Base-by-base conservation (phyloP, 768 basidiomycete genomes). In the Suillus americanus region DNA sequence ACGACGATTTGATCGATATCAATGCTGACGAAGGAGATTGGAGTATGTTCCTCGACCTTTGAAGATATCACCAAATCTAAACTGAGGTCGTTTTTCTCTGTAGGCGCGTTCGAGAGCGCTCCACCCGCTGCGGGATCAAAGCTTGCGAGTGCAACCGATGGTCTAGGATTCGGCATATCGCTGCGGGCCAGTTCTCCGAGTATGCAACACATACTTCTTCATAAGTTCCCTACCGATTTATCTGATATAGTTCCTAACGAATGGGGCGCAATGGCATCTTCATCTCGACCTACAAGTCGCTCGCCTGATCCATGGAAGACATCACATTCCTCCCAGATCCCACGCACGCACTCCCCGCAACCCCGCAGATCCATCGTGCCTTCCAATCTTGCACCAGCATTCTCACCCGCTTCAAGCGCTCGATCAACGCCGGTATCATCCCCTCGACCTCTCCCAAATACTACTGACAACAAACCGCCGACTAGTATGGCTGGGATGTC, bases 1-100 rank as follows among this genome's bases (percentile, higher is more conserved):
- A 77, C 55, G 89, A 85, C 9, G 92, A 98, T 75, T 75, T 98
- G 63, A 97, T 98, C 74, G 95, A 99, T 72, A 89, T 98, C 5
- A 89, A 95, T 71, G 95, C 92, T 0, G 96, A 99, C 70, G 85
- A 89, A 30, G 96, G 89, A 70, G 97, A 98, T 73, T 99, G 96
- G 96, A 91, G 96, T 92, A 73, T 73, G 89, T 82, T 3, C 14
- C 64, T 23, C 41, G n/a, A 45, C 54, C 53, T 40, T 54, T 30
- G 10, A 28, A 25, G 25, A 30, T 30, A 12, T 59, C 57, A 41
- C 18, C 12, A 7, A 33, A 33, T 33, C 20, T 14, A 2, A 2
- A 45, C 1, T 50, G 62, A 25, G 41, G 48, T 3, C 6, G 8
- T 20, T n/a, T 55, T 12, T n/a, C 40, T 7, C 62, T 62, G 14